A percentile compares a stretch with the other conserved stretches of the same genome.
phyloP scores from a whole-genome alignment of 441 rosid genomes.

The Euphorbia schlechtendalii region DNA sequence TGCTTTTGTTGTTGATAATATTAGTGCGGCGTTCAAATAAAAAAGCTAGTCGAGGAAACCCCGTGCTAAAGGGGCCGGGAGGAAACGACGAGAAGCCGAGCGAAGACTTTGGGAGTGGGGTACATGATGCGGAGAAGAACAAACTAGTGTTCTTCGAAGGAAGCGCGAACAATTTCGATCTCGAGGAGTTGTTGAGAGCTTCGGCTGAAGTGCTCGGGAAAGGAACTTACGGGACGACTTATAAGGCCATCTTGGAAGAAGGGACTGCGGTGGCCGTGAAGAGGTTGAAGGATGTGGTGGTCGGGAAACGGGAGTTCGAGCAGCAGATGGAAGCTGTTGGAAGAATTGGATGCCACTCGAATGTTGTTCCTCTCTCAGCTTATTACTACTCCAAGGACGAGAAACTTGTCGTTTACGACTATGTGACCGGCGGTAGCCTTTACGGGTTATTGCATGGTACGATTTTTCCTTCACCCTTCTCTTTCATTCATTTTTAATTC shows the following conservation, averaged over 20 bases:
- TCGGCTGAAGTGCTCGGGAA: conserved; percentile 95
- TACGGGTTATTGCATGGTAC: conserved; percentile 71
- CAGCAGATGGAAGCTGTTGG: conserved; percentile 86
- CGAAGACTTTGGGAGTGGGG: conserved; percentile 51
- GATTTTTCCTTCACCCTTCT: conserved; percentile 6
- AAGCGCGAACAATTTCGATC: conserved; percentile 55
- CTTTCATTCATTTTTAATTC: no score
- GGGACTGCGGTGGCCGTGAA: conserved; percentile 74
- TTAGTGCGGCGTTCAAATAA: conserved; percentile 48
- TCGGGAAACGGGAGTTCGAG: conserved; percentile 75
- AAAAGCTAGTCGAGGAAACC: conserved; percentile 20
- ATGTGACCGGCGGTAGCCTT: conserved; percentile 52
- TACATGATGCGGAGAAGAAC: conserved; percentile 54
- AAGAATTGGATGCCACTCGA: conserved; percentile 53
- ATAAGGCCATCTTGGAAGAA: conserved; percentile 78
- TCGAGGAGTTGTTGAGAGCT: conserved; percentile 81
- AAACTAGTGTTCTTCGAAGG: conserved; percentile 75
- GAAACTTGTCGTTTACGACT: conserved; percentile 85
- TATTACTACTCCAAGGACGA: conserved; percentile 94
- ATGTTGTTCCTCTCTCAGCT: conserved; percentile 74
- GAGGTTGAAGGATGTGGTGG: conserved; percentile 71
- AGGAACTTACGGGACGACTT: conserved; percentile 76
- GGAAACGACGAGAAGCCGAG: conserved; percentile 52
- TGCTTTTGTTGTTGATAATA: conserved; percentile 40
- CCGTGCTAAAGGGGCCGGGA: conserved; percentile 39